Percentiles rank a stretch among this genome's conserved stretches.
Evolutionary conservation across 169 alveolate genomes (phyloP).

Genomic region (Theileria luwenshuni): DNA sequence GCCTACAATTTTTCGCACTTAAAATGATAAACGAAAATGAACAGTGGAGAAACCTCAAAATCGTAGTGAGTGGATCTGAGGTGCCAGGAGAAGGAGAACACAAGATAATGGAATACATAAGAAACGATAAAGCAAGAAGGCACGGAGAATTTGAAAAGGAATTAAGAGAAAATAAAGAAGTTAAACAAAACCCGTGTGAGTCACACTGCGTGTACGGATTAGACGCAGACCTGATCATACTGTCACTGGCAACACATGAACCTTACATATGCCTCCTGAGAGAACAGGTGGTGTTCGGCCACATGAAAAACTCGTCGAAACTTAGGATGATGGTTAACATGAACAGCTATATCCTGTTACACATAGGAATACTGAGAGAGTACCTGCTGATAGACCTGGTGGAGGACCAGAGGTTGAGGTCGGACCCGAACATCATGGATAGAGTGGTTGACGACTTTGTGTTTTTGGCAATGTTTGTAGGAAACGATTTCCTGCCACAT

Average conservation of each 20-base stretch:
- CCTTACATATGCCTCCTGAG: conserved; percentile 88
- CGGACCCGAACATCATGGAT: conserved; percentile 60
- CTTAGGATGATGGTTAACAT: conserved; percentile 62
- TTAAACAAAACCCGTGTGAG: conserved; percentile 9
- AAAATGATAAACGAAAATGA: conserved; percentile 76
- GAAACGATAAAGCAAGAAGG: conserved; percentile 69
- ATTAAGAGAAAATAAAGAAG: conserved; percentile 59
- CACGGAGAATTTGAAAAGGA: conserved; percentile 58
- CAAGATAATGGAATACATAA: conserved; percentile 91
- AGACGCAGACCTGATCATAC: conserved; percentile 96
- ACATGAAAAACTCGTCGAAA: conserved; percentile 34
- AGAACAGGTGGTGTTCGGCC: conserved; percentile 84
- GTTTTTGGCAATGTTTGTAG: conserved; percentile 91
- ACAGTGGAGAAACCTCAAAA: conserved; percentile 82
- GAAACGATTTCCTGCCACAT: conserved; percentile 96
- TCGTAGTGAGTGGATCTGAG: conserved; percentile 89
- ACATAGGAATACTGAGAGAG: conserved; percentile 83
- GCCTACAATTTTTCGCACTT: conserved; percentile 68
- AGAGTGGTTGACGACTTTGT: conserved; percentile 94
- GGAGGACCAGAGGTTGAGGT: conserved; percentile 49
- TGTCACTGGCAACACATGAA: conserved; percentile 93
- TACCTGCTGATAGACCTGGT: conserved; percentile 81
- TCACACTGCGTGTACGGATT: conserved; percentile 95
- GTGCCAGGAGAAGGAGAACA: conserved; percentile 99
- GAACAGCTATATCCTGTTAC: conserved; percentile 60